These are phyloP conservation scores for Carpinus viminea DNA, from an alignment of 306 rosid species.

Conservation along the genomic window DNA sequence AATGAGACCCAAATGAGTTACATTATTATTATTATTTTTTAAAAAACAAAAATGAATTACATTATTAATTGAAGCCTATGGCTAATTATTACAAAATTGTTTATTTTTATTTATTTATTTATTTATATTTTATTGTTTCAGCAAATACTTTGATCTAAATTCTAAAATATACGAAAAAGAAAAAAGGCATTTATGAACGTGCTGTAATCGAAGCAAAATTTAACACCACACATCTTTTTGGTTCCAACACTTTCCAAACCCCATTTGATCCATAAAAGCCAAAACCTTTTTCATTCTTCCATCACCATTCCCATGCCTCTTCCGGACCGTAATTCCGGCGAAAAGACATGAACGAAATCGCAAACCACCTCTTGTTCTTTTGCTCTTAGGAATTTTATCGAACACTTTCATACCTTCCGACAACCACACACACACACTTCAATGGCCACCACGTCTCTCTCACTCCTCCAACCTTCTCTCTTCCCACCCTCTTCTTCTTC, in stretches of 20 bases:
- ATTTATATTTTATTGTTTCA: too few relatives aligned
- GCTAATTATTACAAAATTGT: too few relatives aligned
- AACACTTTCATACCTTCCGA: slow-evolving; percentile 3
- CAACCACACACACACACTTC: slow-evolving; percentile 16
- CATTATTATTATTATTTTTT: too few relatives aligned
- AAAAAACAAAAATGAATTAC: too few relatives aligned
- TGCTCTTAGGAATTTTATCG: slow-evolving; percentile 21
- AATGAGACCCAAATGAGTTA: too few relatives aligned
- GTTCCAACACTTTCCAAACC: not conserved
- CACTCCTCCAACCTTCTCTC: slow-evolving; percentile 45
- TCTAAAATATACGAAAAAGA: not conserved
- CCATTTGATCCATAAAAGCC: not conserved
- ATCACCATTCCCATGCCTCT: not conserved
- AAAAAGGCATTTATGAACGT: not conserved
- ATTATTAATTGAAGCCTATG: too few relatives aligned
- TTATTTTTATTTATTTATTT: too few relatives aligned
- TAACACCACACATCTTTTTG: slow-evolving; percentile 31
- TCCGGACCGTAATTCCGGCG: not conserved
- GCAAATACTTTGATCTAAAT: too few relatives aligned
- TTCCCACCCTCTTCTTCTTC: slow-evolving; percentile 38
- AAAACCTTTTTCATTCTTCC: not conserved
- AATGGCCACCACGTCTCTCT: slow-evolving; percentile 67
- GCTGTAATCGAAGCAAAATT: slow-evolving; percentile 5
- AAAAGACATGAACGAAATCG: slow-evolving; percentile 25
- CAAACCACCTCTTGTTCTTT: not conserved